A percentile compares a stretch with the other conserved stretches of the same genome.
These are phyloP conservation scores for Apostasia shenzhenica DNA, from an alignment of 106 monocot species.

Conservation along the genomic window DNA sequence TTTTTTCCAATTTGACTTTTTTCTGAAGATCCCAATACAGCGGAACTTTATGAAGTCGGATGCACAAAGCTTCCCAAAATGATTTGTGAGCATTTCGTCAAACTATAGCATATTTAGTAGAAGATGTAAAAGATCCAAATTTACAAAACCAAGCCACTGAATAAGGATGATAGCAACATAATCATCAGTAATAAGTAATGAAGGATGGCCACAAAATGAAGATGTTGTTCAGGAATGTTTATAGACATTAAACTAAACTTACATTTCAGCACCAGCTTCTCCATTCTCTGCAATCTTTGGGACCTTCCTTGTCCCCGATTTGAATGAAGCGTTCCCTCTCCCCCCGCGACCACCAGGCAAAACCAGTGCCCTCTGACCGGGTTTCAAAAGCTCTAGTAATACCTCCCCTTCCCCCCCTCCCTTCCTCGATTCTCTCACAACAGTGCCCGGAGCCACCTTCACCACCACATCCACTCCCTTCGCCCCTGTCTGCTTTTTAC, in stretches of 20 bases:
- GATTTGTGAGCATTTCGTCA: too few relatives aligned
- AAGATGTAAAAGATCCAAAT: too few relatives aligned
- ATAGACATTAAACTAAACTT: constrained; percentile 11
- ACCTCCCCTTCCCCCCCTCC: constrained; percentile 45
- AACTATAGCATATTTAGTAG: too few relatives aligned
- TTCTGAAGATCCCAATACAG: too few relatives aligned
- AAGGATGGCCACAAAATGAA: too few relatives aligned
- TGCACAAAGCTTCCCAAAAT: too few relatives aligned
- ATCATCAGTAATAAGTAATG: too few relatives aligned
- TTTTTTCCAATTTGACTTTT: too few relatives aligned
- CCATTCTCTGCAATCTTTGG: constrained; percentile 96
- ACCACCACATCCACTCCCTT: constrained; percentile 93
- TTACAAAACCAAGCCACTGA: too few relatives aligned
- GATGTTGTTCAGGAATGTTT: too few relatives aligned
- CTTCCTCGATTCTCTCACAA: constrained; percentile 57
- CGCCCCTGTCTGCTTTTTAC: constrained; percentile 67
- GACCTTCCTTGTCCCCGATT: constrained; percentile 70
- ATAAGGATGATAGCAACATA: too few relatives aligned
- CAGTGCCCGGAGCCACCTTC: constrained; percentile 88
- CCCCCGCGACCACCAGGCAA: constrained; percentile 91
- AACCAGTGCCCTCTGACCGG: constrained; percentile 71
- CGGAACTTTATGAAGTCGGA: too few relatives aligned
- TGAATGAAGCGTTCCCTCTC: constrained; percentile 87
- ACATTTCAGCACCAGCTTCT: constrained; percentile 92
- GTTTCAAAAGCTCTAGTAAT: constrained; percentile 65